Evolutionary conservation across 2,329 filamentous ascomycete species (phyloP).

Genomic region (Monosporascus sp.): DNA sequence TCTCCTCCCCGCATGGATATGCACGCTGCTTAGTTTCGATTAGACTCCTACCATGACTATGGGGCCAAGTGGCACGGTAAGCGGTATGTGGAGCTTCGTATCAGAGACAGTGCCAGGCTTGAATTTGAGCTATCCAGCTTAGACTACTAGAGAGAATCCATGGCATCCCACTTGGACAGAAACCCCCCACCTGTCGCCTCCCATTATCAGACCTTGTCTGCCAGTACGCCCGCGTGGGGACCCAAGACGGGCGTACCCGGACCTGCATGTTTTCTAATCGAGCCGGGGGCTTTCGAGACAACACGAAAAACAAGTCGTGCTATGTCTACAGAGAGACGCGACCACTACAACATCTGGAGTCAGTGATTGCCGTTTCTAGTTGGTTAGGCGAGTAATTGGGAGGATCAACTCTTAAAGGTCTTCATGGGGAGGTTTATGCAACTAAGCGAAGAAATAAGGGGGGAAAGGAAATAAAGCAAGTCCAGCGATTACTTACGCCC

Average conservation of each 20-base stretch:
- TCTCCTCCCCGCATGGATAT: no score
- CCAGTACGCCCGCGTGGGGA: not conserved
- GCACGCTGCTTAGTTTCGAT: not conserved
- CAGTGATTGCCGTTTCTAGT: no score
- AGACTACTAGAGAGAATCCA: slow-evolving; percentile 20
- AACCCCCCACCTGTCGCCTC: slow-evolving; percentile 29
- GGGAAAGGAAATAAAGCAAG: no score
- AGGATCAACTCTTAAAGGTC: no score
- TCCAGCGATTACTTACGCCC: slow-evolving; percentile 22
- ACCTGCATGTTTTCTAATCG: slow-evolving; percentile 20
- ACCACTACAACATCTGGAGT: slow-evolving; percentile 27
- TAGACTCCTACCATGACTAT: no score
- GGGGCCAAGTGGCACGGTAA: slow-evolving; percentile 1
- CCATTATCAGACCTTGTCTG: slow-evolving; percentile 18
- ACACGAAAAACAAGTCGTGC: slow-evolving; percentile 17
- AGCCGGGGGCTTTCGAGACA: slow-evolving; percentile 32
- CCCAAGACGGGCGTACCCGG: slow-evolving; percentile 6
- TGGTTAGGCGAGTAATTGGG: no score
- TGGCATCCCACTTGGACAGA: slow-evolving; percentile 26
- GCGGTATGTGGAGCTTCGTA: slow-evolving; percentile 1
- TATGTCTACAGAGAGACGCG: slow-evolving; percentile 38
- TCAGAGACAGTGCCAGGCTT: slow-evolving; percentile 26
- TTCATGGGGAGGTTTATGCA: no score
- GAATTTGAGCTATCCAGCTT: slow-evolving; percentile 29
- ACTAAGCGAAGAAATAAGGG: no score